Evolutionary conservation across 371 early-diverging fungal genomes (phyloP).

Genomic region (Gilbertella persicaria): DNA sequence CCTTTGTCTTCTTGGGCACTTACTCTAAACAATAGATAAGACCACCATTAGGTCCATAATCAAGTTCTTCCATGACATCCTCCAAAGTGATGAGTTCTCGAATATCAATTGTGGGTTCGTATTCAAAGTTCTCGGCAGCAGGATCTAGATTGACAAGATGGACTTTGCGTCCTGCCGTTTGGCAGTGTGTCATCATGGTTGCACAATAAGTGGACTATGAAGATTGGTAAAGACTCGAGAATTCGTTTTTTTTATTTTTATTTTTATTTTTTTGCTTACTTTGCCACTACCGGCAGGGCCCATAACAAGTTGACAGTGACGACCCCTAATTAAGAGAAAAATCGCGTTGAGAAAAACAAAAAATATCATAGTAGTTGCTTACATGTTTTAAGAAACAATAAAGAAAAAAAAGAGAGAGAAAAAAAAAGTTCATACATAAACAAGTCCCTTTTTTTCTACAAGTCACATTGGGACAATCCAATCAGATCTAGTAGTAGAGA

Average conservation of each 20-base stretch:
- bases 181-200: conserved; percentile 91
- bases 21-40: conserved; percentile 95
- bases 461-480: no score
- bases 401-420: no score
- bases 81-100: conserved; percentile 94
- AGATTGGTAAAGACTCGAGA: background rate
- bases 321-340: conserved; percentile 58
- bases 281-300: conserved; percentile 97
- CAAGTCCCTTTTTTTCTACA: no score
- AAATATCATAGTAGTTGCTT: no score
- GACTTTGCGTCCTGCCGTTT: conserved; percentile 77
- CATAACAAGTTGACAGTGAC: conserved; percentile 96
- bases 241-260: background rate
- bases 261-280: conserved; percentile 42
- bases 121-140: conserved; percentile 94
- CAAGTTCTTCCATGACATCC: conserved; percentile 97
- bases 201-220: conserved; percentile 92
- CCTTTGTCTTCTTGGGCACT: conserved; percentile 4
- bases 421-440: no score
- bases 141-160: conserved; percentile 99
- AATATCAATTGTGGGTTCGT: conserved; percentile 91
- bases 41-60: conserved; percentile 99
- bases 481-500: no score
- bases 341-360: no score
- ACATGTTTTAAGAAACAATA: no score